Evolutionary conservation across 2,329 filamentous ascomycete genomes (phyloP), one percentile per base, ranked within the genome.

Genomic region (Rhexocercosporidium sp.): DNA sequence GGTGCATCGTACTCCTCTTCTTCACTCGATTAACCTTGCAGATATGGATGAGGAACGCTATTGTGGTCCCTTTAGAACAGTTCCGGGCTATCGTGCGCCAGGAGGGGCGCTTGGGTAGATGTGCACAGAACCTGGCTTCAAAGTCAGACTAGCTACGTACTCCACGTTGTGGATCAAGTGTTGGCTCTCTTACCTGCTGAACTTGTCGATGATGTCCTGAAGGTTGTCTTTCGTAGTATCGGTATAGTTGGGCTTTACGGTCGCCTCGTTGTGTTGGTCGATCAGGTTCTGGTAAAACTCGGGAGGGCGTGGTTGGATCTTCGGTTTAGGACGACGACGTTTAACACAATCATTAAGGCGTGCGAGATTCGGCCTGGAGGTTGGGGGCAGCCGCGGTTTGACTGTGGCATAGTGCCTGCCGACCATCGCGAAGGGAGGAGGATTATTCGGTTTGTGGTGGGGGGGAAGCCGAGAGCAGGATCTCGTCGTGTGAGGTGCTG

Each of bases 1-100:
- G 39, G 60, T 74, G 66, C 12, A 70, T 56, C 18, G 66, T 68
- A 59, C 70, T 72, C 62, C 68, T 68, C 65, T 70, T 64, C 31
- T 61, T 63, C 16, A 66, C 64, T 49, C 57, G 49, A 62, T 47
- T 31, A 2, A 57, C 49, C 34, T 66, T 34, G 60, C 29, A 67
- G 12, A 46, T 46, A 12, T 46, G 41, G 12, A 16, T 20, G 41
- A 5, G 12, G 41, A 46, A 46, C 12, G 54, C 59, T 53, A 67
- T 64, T 11, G 29, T 51, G 22, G 51, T 64, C 51, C 61, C 51
- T n/a, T 67, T 67, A 14, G 39, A 59, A 54, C 22, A 67, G 39
- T 64, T 31, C 65, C 20, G 44, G 61, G 60, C 60, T 34, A 64
- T 34, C 12, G 31, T 29, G 31, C 53, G 60, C 65, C 22, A 67